A percentile compares a stretch with the other conserved stretches of the same genome.
Evolutionary conservation across 2,329 filamentous ascomycete species (phyloP).

Genomic region (Paracorniculantispora psalliotae): DNA sequence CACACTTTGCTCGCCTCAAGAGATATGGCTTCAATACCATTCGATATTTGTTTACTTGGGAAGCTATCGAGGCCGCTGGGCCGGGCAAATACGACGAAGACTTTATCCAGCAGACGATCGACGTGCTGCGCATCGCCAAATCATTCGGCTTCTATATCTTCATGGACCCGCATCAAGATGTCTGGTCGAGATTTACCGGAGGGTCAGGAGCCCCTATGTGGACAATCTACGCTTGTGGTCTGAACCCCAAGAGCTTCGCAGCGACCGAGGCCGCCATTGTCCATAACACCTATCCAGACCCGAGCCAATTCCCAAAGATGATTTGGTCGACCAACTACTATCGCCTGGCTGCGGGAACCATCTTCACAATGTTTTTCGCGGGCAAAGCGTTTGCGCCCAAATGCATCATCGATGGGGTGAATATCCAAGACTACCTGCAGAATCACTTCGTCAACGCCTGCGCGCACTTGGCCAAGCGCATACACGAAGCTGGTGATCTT

Average conservation of each 20-base stretch:
- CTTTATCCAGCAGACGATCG: constrained; percentile 87
- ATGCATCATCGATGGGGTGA: constrained; percentile 87
- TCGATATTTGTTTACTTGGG: constrained; percentile 96
- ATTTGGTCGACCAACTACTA: constrained; percentile 98
- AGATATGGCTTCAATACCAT: constrained; percentile 95
- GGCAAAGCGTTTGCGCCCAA: constrained; percentile 91
- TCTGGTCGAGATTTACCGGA: constrained; percentile 93
- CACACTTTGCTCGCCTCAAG: constrained; percentile 80
- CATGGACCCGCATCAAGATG: constrained; percentile 98
- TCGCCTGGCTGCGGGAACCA: constrained; percentile 77
- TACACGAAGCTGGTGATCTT: constrained; percentile 84
- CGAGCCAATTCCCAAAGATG: constrained; percentile 91
- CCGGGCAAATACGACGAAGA: constrained; percentile 91
- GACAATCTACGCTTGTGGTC: constrained; percentile 90
- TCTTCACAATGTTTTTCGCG: constrained; percentile 92
- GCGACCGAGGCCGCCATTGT: constrained; percentile 88
- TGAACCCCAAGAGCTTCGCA: constrained; percentile 81
- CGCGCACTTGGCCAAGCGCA: constrained; percentile 73
- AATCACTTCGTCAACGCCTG: constrained; percentile 78
- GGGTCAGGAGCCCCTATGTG: constrained; percentile 96
- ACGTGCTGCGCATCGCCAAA: constrained; percentile 76
- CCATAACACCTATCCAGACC: constrained; percentile 86
- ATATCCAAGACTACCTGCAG: constrained; percentile 94
- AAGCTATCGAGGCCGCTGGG: constrained; percentile 90
- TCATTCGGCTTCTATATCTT: constrained; percentile 93